Percentiles rank a stretch among this genome's conserved stretches.
Evolutionary conservation across 2,329 filamentous ascomycete genomes (phyloP).

Genomic region (Calonectria leucothoes): DNA sequence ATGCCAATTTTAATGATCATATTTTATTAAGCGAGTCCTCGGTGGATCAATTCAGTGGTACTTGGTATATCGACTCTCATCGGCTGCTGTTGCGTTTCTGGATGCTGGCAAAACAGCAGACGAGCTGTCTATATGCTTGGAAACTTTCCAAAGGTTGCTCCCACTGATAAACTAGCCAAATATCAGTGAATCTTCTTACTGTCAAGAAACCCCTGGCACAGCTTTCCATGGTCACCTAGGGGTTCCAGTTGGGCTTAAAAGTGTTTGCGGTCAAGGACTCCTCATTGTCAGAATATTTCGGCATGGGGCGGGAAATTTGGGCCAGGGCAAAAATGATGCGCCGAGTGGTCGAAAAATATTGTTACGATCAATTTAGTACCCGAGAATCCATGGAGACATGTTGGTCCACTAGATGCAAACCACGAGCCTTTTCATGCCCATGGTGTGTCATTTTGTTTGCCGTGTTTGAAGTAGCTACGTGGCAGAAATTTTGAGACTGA

Average conservation of each 20-base stretch:
- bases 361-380: background rate
- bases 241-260: no score
- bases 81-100: background rate
- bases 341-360: background rate
- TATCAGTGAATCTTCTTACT: background rate
- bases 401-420: background rate
- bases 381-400: background rate
- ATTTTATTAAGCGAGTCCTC: background rate
- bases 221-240: background rate
- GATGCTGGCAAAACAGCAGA: background rate
- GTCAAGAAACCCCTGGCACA: background rate
- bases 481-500: background rate
- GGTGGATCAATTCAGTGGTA: background rate
- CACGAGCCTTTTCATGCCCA: background rate
- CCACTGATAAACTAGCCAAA: background rate
- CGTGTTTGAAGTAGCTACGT: background rate
- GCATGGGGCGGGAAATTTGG: background rate
- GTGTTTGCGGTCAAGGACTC: background rate
- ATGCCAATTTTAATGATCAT: background rate
- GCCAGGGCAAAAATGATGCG: background rate
- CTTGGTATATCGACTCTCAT: background rate
- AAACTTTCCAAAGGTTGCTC: background rate
- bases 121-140: background rate
- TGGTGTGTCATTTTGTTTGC: background rate
- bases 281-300: background rate